Evolutionary conservation across 225 moss, liverwort and hornwort genomes (phyloP).

Genomic region (Sphagnum contortum): DNA sequence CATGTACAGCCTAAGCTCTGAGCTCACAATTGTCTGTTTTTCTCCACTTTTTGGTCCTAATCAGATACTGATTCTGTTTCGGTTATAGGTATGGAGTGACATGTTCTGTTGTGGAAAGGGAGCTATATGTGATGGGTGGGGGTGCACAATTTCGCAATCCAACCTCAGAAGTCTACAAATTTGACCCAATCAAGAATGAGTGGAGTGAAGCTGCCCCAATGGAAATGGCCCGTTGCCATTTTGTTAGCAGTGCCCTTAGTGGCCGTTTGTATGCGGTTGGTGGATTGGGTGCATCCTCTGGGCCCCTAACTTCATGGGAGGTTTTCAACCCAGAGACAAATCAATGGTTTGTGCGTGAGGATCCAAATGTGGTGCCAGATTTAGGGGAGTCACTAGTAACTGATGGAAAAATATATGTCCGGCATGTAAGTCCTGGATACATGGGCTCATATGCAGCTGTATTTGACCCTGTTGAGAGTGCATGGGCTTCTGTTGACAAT

Average conservation of each 20-base stretch:
- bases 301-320: conserved; percentile 38
- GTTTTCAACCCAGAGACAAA: conserved; percentile 26
- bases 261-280: conserved; percentile 49
- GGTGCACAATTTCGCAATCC: conserved; percentile 36
- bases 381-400: conserved; percentile 44
- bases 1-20: too few species aligned
- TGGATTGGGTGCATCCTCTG: conserved; percentile 42
- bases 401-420: conserved; percentile 39
- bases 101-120: conserved; percentile 36
- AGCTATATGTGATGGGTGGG: conserved; percentile 52
- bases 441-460: conserved; percentile 30
- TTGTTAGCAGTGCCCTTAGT: conserved; percentile 35
- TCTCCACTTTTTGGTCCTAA: too few species aligned
- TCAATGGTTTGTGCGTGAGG: conserved; percentile 36
- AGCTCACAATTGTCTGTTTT: too few species aligned
- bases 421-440: conserved; percentile 26
- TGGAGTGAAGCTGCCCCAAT: conserved; percentile 33
- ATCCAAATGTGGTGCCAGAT: conserved; percentile 40
- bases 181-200: conserved; percentile 36
- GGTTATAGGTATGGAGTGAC: conserved; percentile 30
- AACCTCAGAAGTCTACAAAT: conserved; percentile 37
- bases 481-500: conserved; percentile 38
- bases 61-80: too few species aligned
- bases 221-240: conserved; percentile 41
- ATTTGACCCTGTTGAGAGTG: conserved; percentile 28